These are phyloP conservation scores for Penicillium canescens DNA, from an alignment of 495 filamentous ascomycete genomes.

Conservation along the genomic window DNA sequence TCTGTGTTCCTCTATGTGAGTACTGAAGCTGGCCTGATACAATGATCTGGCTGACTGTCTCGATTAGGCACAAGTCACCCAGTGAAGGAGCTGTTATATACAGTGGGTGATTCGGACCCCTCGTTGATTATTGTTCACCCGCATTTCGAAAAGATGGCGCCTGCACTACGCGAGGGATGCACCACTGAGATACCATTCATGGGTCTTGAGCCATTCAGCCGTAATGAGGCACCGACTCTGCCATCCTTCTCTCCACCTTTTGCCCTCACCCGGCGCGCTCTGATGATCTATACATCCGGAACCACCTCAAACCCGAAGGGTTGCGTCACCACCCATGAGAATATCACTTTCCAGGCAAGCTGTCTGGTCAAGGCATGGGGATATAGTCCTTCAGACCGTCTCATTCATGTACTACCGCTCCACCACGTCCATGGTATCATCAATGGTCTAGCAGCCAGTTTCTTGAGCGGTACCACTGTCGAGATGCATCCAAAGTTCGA, in stretches of 20 bases:
- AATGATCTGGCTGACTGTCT: slow-evolving; percentile 5
- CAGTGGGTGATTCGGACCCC: slow-evolving; percentile 44
- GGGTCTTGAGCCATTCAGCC: slow-evolving; percentile 31
- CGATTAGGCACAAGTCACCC: slow-evolving; percentile 48
- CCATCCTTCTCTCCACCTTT: slow-evolving; percentile 31
- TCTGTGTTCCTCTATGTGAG: slow-evolving; percentile 40
- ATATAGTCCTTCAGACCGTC: slow-evolving; percentile 34
- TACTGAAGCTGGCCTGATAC: slow-evolving; percentile 8
- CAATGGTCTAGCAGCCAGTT: slow-evolving; percentile 39
- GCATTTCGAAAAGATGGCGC: slow-evolving; percentile 34
- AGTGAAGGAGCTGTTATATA: slow-evolving; percentile 43
- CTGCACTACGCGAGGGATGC: slow-evolving; percentile 32
- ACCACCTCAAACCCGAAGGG: slow-evolving; percentile 48
- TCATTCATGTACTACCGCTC: slow-evolving; percentile 48
- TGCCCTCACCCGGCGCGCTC: slow-evolving; percentile 33
- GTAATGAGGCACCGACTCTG: slow-evolving; percentile 21
- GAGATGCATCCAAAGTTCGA: slow-evolving; percentile 50
- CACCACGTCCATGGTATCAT: slow-evolving; percentile 48
- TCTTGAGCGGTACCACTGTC: slow-evolving; percentile 40
- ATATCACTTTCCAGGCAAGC: slow-evolving; percentile 44
- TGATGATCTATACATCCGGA: slow-evolving; percentile 50
- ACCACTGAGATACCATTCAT: slow-evolving; percentile 31
- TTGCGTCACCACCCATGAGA: slow-evolving; percentile 45
- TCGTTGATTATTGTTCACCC: slow-evolving; percentile 44
- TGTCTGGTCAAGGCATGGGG: slow-evolving; percentile 39